Conservation (phyloP, 495 filamentous ascomycete species). For the Choiromyces venosus region DNA sequence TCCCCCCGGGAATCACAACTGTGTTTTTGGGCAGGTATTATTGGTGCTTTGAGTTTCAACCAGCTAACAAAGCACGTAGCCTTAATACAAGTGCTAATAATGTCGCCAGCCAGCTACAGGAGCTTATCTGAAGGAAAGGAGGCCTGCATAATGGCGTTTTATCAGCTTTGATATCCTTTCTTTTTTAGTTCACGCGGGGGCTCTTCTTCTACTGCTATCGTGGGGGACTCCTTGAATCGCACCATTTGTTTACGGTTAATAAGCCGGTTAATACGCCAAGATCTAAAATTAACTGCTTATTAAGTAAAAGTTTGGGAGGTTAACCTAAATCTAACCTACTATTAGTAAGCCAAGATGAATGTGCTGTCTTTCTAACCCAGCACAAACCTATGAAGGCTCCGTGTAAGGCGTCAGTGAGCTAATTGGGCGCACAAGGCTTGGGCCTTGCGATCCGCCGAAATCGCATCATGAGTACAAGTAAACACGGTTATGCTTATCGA, state of each 20-base stretch:
- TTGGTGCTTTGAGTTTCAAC: background rate
- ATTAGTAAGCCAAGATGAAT: background rate
- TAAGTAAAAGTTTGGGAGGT: too few relatives aligned
- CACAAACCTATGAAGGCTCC: background rate
- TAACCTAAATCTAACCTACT: too few relatives aligned
- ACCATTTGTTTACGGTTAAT: too few relatives aligned
- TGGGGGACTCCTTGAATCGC: too few relatives aligned
- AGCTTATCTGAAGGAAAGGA: background rate
- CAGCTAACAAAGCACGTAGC: background rate
- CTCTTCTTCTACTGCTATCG: background rate
- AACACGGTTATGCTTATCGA: background rate
- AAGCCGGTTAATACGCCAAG: too few relatives aligned
- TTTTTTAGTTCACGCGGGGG: background rate
- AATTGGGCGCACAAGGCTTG: background rate
- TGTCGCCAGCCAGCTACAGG: background rate
- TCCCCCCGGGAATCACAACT: too few relatives aligned
- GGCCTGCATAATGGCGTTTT: background rate
- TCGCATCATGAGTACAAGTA: background rate
- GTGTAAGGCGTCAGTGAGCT: background rate
- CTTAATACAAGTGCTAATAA: background rate
- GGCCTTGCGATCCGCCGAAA: background rate
- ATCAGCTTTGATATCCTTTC: background rate
- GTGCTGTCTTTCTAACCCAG: background rate
- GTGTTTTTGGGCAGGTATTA: background rate
- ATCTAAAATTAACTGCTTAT: too few relatives aligned